A percentile compares a stretch with the other conserved stretches of the same genome.
Evolutionary conservation across 2,329 filamentous ascomycete species (phyloP).

Genomic region (Scorias spongiosa): DNA sequence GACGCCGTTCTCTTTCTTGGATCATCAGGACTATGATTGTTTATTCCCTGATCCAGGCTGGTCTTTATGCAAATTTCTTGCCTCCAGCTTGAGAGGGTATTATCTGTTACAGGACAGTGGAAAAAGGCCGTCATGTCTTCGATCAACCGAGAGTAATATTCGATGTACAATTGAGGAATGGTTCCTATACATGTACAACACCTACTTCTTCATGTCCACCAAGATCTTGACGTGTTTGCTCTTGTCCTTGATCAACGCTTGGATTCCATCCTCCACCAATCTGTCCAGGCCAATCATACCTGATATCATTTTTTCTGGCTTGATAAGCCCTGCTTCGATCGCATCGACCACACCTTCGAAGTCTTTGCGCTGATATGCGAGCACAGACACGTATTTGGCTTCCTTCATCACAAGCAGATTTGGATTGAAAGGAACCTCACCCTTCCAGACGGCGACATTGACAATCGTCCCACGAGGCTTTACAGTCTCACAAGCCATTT

Average conservation of each 20-base stretch:
- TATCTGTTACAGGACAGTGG: neutral
- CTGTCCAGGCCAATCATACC: slow-evolving; percentile 40
- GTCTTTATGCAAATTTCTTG: slow-evolving; percentile 76
- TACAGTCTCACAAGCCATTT: slow-evolving; percentile 34
- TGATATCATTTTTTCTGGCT: slow-evolving; percentile 46
- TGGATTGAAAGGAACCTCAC: slow-evolving; percentile 35
- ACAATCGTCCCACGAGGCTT: slow-evolving; percentile 41
- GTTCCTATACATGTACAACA: no score
- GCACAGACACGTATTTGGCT: slow-evolving; percentile 34
- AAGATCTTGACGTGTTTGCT: slow-evolving; percentile 50
- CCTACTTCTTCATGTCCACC: slow-evolving; percentile 26
- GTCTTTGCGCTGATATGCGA: slow-evolving; percentile 37
- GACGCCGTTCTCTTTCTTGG: slow-evolving; percentile 5
- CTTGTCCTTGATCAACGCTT: slow-evolving; percentile 42
- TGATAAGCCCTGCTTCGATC: slow-evolving; percentile 22
- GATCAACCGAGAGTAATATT: neutral
- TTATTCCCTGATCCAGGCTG: slow-evolving; percentile 71
- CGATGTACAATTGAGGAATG: no score
- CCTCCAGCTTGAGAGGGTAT: slow-evolving; percentile 55
- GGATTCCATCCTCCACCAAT: slow-evolving; percentile 42
- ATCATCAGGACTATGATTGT: slow-evolving; percentile 56
- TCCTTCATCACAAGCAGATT: slow-evolving; percentile 41
- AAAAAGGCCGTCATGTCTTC: neutral
- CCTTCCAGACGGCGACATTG: slow-evolving; percentile 52
- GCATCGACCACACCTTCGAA: slow-evolving; percentile 40